These are phyloP conservation scores for Psidium friedrichsthalianum DNA, from an alignment of 345 rosid genomes.

Conservation along the genomic window DNA sequence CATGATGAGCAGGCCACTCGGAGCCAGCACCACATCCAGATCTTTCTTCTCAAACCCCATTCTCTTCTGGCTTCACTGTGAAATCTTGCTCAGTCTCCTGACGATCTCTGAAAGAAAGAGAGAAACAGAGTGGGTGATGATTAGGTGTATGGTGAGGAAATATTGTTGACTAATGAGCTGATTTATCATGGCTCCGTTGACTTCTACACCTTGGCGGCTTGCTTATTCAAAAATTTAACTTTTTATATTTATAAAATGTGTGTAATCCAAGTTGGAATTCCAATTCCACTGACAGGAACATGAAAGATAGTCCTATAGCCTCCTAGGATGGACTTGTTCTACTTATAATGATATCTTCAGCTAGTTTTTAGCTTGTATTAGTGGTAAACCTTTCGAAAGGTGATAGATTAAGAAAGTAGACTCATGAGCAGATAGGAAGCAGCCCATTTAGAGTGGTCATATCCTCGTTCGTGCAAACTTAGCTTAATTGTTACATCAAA, in stretches of 20 bases:
- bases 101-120: background rate
- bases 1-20: slow-evolving; percentile 49
- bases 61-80: background rate
- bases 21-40: slow-evolving; percentile 65
- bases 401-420: background rate
- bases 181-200: background rate
- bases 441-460: background rate
- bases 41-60: slow-evolving; percentile 28
- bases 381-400: background rate
- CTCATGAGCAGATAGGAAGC: background rate
- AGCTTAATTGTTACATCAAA: background rate
- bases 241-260: background rate
- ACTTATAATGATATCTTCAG: background rate
- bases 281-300: background rate
- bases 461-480: background rate
- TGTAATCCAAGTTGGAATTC: background rate
- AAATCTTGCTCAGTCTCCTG: background rate
- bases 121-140: background rate
- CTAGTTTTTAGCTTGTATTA: background rate
- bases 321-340: background rate
- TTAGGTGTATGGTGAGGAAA: background rate
- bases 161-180: background rate
- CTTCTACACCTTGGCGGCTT: background rate
- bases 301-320: background rate
- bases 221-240: background rate